These are phyloP conservation scores for Ustilago cynodontis DNA, from an alignment of 1,284 basidiomycete species.

Conservation along the genomic window DNA sequence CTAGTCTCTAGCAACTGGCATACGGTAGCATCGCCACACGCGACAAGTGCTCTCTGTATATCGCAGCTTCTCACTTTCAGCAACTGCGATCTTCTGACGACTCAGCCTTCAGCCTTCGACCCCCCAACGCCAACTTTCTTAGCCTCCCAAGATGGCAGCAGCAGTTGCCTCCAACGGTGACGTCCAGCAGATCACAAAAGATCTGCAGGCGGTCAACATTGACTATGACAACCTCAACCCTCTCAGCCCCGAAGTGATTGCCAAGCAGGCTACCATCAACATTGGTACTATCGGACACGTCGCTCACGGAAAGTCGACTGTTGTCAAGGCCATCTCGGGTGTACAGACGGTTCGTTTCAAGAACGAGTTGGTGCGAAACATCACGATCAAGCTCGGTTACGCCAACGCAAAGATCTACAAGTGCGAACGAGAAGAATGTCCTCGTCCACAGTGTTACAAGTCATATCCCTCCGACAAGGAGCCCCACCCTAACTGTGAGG, in stretches of 20 bases:
- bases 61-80: neutral
- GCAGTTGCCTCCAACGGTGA: conserved; percentile 48
- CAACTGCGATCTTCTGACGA: neutral
- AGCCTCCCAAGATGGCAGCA: conserved; percentile 46
- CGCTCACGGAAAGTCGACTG: conserved; percentile 95
- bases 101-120: conserved; percentile 4
- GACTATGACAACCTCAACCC: conserved; percentile 78
- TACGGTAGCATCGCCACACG: conserved; percentile 6
- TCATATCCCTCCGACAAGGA: conserved; percentile 96
- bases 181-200: conserved; percentile 46
- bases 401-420: conserved; percentile 99
- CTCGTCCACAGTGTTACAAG: conserved; percentile 90
- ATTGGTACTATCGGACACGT: conserved; percentile 71
- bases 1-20: conserved; percentile 1
- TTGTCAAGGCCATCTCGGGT: conserved; percentile 99
- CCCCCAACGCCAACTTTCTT: neutral
- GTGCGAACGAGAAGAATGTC: conserved; percentile 92
- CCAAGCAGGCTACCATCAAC: conserved; percentile 83
- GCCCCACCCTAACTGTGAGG: conserved; percentile 90
- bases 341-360: conserved; percentile 99
- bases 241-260: conserved; percentile 94
- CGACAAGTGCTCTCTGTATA: neutral
- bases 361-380: conserved; percentile 88
- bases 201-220: conserved; percentile 41
- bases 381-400: conserved; percentile 98